Base-by-base conservation (phyloP, 805 yeast genomes). In the Saturnispora ahearnii region DNA sequence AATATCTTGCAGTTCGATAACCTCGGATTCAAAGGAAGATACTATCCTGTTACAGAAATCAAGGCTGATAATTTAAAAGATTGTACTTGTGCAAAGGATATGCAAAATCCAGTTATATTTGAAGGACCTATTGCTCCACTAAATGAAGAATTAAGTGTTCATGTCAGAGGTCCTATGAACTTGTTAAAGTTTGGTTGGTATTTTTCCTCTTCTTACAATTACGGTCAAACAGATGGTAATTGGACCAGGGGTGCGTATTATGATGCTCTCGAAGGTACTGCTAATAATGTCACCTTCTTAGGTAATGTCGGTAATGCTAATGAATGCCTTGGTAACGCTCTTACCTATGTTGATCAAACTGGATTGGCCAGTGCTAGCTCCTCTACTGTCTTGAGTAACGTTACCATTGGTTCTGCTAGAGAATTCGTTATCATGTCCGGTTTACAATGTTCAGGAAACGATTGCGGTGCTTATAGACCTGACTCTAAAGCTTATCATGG, bases 401-500 rank as follows among this genome's bases (percentile, higher is more conserved):
- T 74, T 54, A 65, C 74, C 45, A 65, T 84, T 49, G 59, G 64
- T 34, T 82, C 89, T 13, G 77, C 77, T 57, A 70, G 75, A 21
- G 90, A 84, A 64, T 79, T 68, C 60, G 67, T 72, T 41, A 80
- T 84, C 50, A 79, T 75, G 62, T 79, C 89, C 24, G 75, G 74
- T 62, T 62, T 76, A 34, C 58, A 76, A 11, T 84, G 91, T 67
- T 81, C 71, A 11, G 79, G 84, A 0, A 81, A 81, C n/a, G 81
- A 78, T 55, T 84, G 91, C 70, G 90, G 90, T 59, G 87, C 82
- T 44, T 84, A 83, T 65, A 74, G 91, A 67, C 62, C 63, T n/a
- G 89, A 80, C 28, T 81, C 82, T 52, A 85, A 87, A 21, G 89
- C 90, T 2, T 82, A 66, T 60, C 84, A 83, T 58, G 91, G 91